Conservation (phyloP, 2,329 filamentous ascomycete species). For the Ophiognomonia clavigignenti-juglandacearum region DNA sequence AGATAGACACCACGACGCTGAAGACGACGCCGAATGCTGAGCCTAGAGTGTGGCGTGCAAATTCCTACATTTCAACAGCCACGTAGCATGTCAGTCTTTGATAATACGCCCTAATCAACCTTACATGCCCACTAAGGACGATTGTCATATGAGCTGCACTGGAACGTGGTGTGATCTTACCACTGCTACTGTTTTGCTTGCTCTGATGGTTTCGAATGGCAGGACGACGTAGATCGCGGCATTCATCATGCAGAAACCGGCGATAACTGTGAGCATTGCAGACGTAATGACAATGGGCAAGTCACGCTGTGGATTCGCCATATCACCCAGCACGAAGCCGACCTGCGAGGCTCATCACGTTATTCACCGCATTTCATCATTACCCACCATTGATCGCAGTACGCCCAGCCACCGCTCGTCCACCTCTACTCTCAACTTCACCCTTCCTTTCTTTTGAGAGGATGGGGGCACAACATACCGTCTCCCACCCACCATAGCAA, state of each 20-base stretch:
- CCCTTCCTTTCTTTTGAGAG: not conserved
- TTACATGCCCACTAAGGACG: not conserved
- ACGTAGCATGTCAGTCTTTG: too few relatives aligned
- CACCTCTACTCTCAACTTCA: not conserved
- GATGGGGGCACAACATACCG: slow-evolving; percentile 30
- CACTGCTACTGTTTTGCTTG: slow-evolving; percentile 36
- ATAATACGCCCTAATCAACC: too few relatives aligned
- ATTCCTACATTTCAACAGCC: slow-evolving; percentile 21
- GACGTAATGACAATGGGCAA: slow-evolving; percentile 36
- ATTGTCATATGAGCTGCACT: not conserved
- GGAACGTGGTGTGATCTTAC: slow-evolving; percentile 22
- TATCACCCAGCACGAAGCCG: slow-evolving; percentile 25
- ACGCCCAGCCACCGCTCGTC: not conserved
- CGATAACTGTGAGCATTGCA: slow-evolving; percentile 35
- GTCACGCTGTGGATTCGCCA: slow-evolving; percentile 22
- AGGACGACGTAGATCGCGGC: slow-evolving; percentile 37
- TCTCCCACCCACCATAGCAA: slow-evolving; percentile 41
- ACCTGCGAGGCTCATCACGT: not conserved
- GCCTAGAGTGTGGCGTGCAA: slow-evolving; percentile 28
- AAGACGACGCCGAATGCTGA: slow-evolving; percentile 32
- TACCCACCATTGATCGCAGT: not conserved
- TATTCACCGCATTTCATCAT: not conserved
- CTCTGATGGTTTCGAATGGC: slow-evolving; percentile 33
- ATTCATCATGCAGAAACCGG: slow-evolving; percentile 37
- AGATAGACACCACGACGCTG: slow-evolving; percentile 33